These are phyloP conservation scores for Larix kaempferi DNA, from an alignment of 75 land plant genomes.

Conservation along the genomic window DNA sequence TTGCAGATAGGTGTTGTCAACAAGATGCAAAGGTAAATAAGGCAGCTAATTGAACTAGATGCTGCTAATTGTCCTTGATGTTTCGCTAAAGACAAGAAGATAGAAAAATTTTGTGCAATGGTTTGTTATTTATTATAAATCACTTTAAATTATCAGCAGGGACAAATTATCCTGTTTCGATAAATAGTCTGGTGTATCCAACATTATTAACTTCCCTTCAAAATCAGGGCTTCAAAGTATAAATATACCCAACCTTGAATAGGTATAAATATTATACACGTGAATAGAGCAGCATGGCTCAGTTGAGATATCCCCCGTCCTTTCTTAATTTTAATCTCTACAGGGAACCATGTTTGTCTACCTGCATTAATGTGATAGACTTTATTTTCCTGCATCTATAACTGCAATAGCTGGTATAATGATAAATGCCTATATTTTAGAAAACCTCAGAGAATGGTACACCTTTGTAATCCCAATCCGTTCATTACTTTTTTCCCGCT, in stretches of 20 bases:
- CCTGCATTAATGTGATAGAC: neutral
- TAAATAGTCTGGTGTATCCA: too few relatives aligned
- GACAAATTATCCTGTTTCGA: too few relatives aligned
- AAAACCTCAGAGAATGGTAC: constrained; percentile 7
- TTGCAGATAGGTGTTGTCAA: neutral
- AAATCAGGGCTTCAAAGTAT: neutral
- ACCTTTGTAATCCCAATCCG: neutral
- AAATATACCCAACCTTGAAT: neutral
- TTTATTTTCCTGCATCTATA: neutral
- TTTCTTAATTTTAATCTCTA: neutral
- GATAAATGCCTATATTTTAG: neutral
- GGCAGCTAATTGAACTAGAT: neutral
- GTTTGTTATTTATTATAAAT: neutral
- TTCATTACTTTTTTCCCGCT: neutral
- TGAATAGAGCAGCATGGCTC: neutral
- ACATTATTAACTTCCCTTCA: neutral
- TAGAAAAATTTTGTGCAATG: neutral
- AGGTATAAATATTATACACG: neutral
- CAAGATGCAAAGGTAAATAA: neutral
- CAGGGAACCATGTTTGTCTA: neutral
- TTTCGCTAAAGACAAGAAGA: neutral
- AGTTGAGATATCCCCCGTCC: too few relatives aligned
- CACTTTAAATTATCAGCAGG: neutral
- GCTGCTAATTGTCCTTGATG: neutral
- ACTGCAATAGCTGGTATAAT: neutral